Conservation (phyloP, 1,139 yeast species). For the Sugiyamaella japonica region DNA sequence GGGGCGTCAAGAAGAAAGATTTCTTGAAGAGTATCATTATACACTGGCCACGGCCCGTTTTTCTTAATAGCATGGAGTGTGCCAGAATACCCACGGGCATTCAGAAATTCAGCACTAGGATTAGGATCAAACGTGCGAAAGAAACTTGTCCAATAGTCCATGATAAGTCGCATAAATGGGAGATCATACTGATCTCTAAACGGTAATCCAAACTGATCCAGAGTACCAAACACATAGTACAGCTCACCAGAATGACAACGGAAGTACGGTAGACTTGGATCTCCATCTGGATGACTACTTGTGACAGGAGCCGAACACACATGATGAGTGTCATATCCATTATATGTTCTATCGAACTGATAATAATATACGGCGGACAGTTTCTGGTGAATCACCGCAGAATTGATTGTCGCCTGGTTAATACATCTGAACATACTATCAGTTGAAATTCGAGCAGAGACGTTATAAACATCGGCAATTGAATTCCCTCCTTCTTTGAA, state of each 20-base stretch:
- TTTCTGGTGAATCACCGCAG: conserved; percentile 4
- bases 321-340: conserved; percentile 13
- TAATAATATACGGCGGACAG: conserved; percentile 3
- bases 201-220: conserved; percentile 5
- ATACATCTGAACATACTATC: conserved; percentile 12
- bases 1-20: conserved; percentile 10
- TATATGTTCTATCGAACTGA: conserved; percentile 12
- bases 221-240: conserved; percentile 11
- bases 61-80: background rate
- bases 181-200: conserved; percentile 12
- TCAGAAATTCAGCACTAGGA: conserved; percentile 1
- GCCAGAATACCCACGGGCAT: conserved; percentile 7
- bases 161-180: conserved; percentile 4
- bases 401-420: conserved; percentile 9
- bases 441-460: conserved; percentile 7
- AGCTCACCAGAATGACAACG: conserved; percentile 9
- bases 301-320: conserved; percentile 11
- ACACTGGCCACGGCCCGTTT: conserved; percentile 7
- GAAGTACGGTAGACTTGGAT: conserved; percentile 8
- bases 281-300: conserved; percentile 7
- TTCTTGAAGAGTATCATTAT: background rate
- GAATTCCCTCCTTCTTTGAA: conserved; percentile 7
- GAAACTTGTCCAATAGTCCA: conserved; percentile 11
- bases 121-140: conserved; percentile 8
- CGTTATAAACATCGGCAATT: conserved; percentile 10